These are phyloP conservation scores for Fusarium robinianum DNA, from an alignment of 2,329 filamentous ascomycete species.

Conservation along the genomic window DNA sequence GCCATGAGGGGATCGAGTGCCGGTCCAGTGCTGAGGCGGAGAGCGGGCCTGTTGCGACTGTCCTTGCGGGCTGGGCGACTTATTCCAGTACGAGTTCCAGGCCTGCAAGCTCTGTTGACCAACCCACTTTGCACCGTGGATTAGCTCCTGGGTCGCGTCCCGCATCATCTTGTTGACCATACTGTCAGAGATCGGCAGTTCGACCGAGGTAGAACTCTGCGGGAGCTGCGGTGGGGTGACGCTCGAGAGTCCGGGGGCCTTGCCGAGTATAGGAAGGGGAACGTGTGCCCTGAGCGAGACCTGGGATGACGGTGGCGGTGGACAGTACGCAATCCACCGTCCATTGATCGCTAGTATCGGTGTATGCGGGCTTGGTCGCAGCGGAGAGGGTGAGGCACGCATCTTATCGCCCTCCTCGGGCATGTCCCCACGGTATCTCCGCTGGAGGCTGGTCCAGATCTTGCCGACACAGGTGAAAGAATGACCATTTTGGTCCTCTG, in stretches of 20 bases:
- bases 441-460: slow-evolving; percentile 86
- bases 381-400: slow-evolving; percentile 43
- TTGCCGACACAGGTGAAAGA: slow-evolving; percentile 77
- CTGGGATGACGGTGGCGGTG: slow-evolving; percentile 71
- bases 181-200: slow-evolving; percentile 72
- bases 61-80: slow-evolving; percentile 48
- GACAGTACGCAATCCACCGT: slow-evolving; percentile 79
- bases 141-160: slow-evolving; percentile 77
- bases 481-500: slow-evolving; percentile 48
- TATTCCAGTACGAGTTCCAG: slow-evolving; percentile 82
- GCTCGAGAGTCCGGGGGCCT: slow-evolving; percentile 61
- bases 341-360: slow-evolving; percentile 72
- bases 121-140: slow-evolving; percentile 75
- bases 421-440: slow-evolving; percentile 54
- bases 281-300: slow-evolving; percentile 70
- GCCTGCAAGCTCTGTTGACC: slow-evolving; percentile 77
- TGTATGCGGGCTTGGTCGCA: slow-evolving; percentile 55
- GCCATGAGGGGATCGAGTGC: slow-evolving; percentile 49
- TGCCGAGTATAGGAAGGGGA: slow-evolving; percentile 58
- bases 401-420: slow-evolving; percentile 51
- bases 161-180: slow-evolving; percentile 77
- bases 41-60: slow-evolving; percentile 53
- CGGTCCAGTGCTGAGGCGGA: slow-evolving; percentile 54
- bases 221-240: slow-evolving; percentile 73
- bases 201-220: slow-evolving; percentile 67